Percentiles rank a stretch among this genome's conserved stretches.
These are phyloP conservation scores for Bolboschoenoplectus hybrid DNA, from an alignment of 202 grass and related monocot genomes.

Conservation along the genomic window DNA sequence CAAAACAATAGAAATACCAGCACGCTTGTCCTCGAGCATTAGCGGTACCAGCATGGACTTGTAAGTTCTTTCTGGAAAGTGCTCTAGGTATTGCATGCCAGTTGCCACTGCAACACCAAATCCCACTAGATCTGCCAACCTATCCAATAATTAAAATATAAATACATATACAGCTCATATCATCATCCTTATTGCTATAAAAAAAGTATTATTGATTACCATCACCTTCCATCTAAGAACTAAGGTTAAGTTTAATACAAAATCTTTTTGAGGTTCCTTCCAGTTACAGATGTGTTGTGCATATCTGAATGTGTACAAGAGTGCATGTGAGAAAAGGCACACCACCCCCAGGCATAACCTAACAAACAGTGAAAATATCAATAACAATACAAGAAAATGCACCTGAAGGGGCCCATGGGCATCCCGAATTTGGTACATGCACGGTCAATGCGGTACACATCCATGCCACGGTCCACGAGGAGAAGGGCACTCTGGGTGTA, in stretches of 20 bases:
- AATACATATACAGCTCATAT: neutral
- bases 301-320: neutral
- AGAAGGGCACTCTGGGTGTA: conserved; percentile 79
- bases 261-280: neutral
- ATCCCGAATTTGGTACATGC: conserved; percentile 90
- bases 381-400: neutral
- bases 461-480: conserved; percentile 71
- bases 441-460: conserved; percentile 78
- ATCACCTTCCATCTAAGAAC: neutral
- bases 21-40: conserved; percentile 86
- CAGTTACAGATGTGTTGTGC: neutral
- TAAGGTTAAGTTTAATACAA: neutral
- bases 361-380: conserved; percentile 10
- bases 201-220: neutral
- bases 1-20: conserved; percentile 50
- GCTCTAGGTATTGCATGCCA: conserved; percentile 81
- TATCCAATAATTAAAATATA: conserved; percentile 32
- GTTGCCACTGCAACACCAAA: conserved; percentile 83
- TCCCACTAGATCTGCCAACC: conserved; percentile 83
- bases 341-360: neutral
- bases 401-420: conserved; percentile 98
- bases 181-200: neutral
- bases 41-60: conserved; percentile 90
- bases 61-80: conserved; percentile 85
- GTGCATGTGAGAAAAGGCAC: neutral